Conservation (phyloP, 2,329 filamentous ascomycete species). For the Trichoderma breve region DNA sequence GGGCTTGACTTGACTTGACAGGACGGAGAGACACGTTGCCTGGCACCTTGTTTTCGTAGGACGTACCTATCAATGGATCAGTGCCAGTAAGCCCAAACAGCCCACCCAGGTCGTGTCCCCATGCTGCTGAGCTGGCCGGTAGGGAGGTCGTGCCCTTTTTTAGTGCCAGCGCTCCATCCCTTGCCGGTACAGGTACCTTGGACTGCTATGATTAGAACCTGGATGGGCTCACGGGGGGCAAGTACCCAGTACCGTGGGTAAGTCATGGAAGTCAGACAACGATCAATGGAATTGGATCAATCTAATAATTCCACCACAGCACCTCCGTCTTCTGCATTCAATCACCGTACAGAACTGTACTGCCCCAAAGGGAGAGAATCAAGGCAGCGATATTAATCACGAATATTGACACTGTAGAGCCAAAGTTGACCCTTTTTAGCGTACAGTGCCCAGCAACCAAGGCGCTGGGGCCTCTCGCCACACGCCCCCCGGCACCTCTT, state of each 20-base stretch:
- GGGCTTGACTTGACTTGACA: slow-evolving; percentile 6
- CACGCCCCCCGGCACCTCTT: slow-evolving; percentile 4
- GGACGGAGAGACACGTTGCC: not conserved
- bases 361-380: not conserved
- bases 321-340: not conserved
- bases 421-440: not conserved
- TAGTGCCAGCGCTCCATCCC: slow-evolving; percentile 7
- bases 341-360: not conserved
- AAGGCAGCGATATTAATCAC: not conserved
- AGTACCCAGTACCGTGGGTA: not conserved
- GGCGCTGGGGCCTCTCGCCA: slow-evolving; percentile 1
- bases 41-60: not conserved
- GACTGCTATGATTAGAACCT: not conserved
- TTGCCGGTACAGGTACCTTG: not conserved
- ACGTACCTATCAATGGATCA: not conserved
- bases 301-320: not conserved
- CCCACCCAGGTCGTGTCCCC: not conserved
- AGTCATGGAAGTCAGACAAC: not conserved
- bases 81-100: slow-evolving; percentile 13
- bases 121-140: slow-evolving; percentile 16
- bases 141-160: not conserved
- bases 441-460: not conserved
- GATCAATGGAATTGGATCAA: not conserved
- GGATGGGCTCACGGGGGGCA: not conserved
- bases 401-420: not conserved